A percentile compares a stretch with the other conserved stretches of the same genome.
Conservation (phyloP, 129 eudicot genomes). For the Scalesia atractyloides region DNA sequence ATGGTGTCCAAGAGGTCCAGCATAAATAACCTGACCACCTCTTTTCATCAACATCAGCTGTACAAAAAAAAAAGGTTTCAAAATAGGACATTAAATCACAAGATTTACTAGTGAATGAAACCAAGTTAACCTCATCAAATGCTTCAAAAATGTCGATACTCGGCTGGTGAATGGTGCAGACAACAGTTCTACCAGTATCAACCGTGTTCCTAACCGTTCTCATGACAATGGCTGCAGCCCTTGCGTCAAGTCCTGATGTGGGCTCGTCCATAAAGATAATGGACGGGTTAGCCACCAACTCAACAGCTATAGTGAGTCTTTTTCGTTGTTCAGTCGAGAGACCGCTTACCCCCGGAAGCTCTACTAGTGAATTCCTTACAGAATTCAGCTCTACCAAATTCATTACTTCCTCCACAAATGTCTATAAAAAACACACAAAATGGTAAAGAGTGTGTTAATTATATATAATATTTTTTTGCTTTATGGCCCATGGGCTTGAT, state of each 20-base stretch:
- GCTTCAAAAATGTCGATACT: conserved; percentile 89
- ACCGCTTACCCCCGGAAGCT: conserved; percentile 77
- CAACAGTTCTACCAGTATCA: conserved; percentile 80
- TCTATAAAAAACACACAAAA: conserved; percentile 38
- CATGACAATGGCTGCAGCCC: conserved; percentile 93
- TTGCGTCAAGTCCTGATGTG: conserved; percentile 82
- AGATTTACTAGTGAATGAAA: background rate
- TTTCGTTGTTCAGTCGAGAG: conserved; percentile 84
- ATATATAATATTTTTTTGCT: too few relatives aligned
- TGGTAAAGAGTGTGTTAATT: background rate
- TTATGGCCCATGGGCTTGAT: too few relatives aligned
- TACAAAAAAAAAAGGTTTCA: background rate
- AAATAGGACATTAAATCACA: background rate
- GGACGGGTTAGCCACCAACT: conserved; percentile 82
- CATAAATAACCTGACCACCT: conserved; percentile 80
- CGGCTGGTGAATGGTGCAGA: conserved; percentile 91
- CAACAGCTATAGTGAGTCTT: conserved; percentile 77
- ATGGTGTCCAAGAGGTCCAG: conserved; percentile 72
- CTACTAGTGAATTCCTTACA: conserved; percentile 64
- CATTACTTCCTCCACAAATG: conserved; percentile 82
- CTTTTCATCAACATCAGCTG: conserved; percentile 78
- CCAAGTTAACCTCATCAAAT: conserved; percentile 69
- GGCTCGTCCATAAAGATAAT: conserved; percentile 95
- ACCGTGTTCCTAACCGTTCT: conserved; percentile 82
- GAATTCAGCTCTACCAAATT: conserved; percentile 64